phyloP scores from a whole-genome alignment of 2,329 filamentous ascomycete species.

The Colletotrichum sp. region DNA sequence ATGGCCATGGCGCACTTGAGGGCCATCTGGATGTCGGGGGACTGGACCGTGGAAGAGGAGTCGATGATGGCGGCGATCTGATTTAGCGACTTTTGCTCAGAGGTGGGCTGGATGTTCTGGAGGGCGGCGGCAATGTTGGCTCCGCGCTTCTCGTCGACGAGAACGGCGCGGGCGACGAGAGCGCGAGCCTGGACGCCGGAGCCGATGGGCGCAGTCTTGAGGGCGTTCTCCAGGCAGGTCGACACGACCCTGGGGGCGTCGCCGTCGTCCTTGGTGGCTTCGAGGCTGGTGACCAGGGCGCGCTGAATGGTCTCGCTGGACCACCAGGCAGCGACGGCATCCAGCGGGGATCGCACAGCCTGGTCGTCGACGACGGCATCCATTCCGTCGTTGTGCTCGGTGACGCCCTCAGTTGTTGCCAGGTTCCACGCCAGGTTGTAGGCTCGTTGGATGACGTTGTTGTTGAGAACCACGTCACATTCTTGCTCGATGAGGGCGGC shows the following conservation, averaged over 20 bases:
- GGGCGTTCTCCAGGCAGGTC: conserved; percentile 68
- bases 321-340: conserved; percentile 91
- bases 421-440: conserved; percentile 91
- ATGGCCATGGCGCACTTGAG: conserved; percentile 65
- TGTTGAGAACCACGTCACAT: conserved; percentile 80
- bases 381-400: conserved; percentile 71
- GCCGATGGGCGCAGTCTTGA: conserved; percentile 76
- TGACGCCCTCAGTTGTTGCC: conserved; percentile 70
- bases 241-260: conserved; percentile 40
- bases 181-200: conserved; percentile 71
- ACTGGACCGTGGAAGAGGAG: conserved; percentile 44
- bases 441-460: conserved; percentile 79
- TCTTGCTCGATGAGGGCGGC: conserved; percentile 77
- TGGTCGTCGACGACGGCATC: conserved; percentile 85
- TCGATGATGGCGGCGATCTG: conserved; percentile 48
- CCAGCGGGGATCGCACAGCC: conserved; percentile 83
- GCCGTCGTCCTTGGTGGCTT: conserved; percentile 51
- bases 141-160: conserved; percentile 58
- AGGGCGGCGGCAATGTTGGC: conserved; percentile 61
- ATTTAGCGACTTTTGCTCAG: conserved; percentile 36
- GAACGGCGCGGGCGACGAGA: conserved; percentile 61
- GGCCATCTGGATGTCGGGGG: conserved; percentile 59
- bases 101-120: conserved; percentile 51
- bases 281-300: conserved; percentile 68
- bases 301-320: conserved; percentile 74